Evolutionary conservation across 1,139 yeast genomes (phyloP), one percentile per base, ranked within the genome.

Genomic region (Magnusiomyces magnusii): DNA sequence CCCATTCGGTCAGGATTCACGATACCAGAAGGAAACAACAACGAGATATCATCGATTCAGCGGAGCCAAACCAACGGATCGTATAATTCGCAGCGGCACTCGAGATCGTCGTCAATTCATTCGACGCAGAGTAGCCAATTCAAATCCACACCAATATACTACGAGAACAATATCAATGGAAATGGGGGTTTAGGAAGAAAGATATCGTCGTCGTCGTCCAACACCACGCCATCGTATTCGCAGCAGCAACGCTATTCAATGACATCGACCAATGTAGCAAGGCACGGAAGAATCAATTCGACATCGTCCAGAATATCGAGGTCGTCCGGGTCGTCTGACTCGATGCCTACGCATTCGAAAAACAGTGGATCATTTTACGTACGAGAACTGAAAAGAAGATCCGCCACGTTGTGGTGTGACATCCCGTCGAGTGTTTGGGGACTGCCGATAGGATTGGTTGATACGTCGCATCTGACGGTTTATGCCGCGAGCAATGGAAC

Each of bases 391-490:
- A 74, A 89, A 44, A 75, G 78, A 54, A 77, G 75, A 53, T 78
- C 84, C 0, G 84, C 89, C 0, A 82, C 78, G 60, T 82, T 67
- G 19, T 69, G 72, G 63, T 66, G 83, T 60, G 85, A 81, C 54
- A 75, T 78, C 0, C 79, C 83, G 0, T 78, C 86, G 1, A 76
- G 78, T 0, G 78, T 78, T 57, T 83, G 86, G 84, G 82, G 81
- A 53, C 73, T 86, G 53, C 92, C 92, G 0, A 78, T 83, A 9
- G 91, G 89, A 1, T 83, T 85, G 23, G 66, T 85, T 75, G 62
- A 75, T 73, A 61, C 49, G 3, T 5, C 27, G 13, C 49, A 23
- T 19, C 27, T 80, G 75, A 68, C 65, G 64, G 19, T 39, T 19
- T 19, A 39, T 17, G 44, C 44, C 7, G 7, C 44, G 10, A 10